Conservation (phyloP, 495 filamentous ascomycete genomes). For the Aspergillus homomorphus region DNA sequence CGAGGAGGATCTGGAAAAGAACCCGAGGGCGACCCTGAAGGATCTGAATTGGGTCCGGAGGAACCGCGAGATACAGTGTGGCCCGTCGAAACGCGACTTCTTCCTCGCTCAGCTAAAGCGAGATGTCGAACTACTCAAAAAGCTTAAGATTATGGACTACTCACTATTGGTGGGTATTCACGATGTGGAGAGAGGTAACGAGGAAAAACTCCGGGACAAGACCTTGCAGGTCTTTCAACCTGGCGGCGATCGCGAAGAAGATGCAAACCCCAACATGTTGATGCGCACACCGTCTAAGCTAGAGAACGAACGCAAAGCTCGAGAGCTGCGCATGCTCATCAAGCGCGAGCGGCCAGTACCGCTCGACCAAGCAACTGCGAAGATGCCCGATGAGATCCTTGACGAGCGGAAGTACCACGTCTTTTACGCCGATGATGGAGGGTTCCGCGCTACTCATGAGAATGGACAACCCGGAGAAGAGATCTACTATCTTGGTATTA, state of each 20-base stretch:
- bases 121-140: conserved; percentile 82
- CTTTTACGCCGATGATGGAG: conserved; percentile 93
- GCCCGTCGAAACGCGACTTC: conserved; percentile 75
- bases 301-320: conserved; percentile 87
- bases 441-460: conserved; percentile 90
- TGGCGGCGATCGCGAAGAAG: conserved; percentile 64
- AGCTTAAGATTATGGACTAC: conserved; percentile 97
- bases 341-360: conserved; percentile 89
- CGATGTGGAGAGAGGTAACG: conserved; percentile 82
- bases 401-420: conserved; percentile 65
- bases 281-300: conserved; percentile 92
- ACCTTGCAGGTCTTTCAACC: conserved; percentile 95
- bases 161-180: conserved; percentile 94
- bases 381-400: conserved; percentile 85
- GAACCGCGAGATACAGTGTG: conserved; percentile 80
- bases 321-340: conserved; percentile 86
- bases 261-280: conserved; percentile 57
- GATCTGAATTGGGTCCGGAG: conserved; percentile 95
- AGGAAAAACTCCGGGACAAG: conserved; percentile 93
- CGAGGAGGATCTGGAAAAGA: conserved; percentile 82
- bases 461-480: conserved; percentile 80
- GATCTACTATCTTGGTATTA: conserved; percentile 97
- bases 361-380: conserved; percentile 74
- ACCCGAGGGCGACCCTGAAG: conserved; percentile 91
- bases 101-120: conserved; percentile 86